Percentiles rank a stretch among this genome's conserved stretches.
Evolutionary conservation across 2,329 filamentous ascomycete genomes (phyloP).

Genomic region (Pezicula carpinea): DNA sequence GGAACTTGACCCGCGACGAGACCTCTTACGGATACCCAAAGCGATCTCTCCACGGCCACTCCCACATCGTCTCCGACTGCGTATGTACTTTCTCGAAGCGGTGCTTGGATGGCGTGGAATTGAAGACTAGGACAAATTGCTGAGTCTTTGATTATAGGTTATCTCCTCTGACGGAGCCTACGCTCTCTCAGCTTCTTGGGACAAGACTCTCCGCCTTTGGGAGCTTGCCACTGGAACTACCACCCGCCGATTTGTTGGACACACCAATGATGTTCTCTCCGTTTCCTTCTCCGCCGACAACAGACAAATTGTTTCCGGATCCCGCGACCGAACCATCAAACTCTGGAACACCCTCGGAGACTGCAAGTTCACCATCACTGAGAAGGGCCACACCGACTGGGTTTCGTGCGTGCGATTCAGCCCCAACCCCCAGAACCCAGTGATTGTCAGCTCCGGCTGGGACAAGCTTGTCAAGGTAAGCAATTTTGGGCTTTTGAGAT

Average conservation of each 20-base stretch:
- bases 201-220: constrained; percentile 99
- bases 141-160: constrained; percentile 57
- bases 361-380: constrained; percentile 99
- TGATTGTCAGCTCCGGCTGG: constrained; percentile 98
- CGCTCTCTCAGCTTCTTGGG: constrained; percentile 97
- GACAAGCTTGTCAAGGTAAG: constrained; percentile 99
- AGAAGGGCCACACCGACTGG: constrained; percentile 99
- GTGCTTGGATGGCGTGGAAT: constrained; percentile 17
- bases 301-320: constrained; percentile 98
- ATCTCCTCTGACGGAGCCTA: constrained; percentile 99
- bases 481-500: constrained; percentile 26
- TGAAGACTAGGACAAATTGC: constrained; percentile 18
- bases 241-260: constrained; percentile 96
- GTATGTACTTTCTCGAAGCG: constrained; percentile 55
- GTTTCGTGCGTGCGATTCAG: constrained; percentile 99
- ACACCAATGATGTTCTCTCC: constrained; percentile 99
- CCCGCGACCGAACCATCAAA: constrained; percentile 98
- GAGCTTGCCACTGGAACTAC: constrained; percentile 96
- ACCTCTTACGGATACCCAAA: constrained; percentile 98
- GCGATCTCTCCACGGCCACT: constrained; percentile 97
- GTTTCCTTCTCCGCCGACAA: constrained; percentile 99
- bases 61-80: constrained; percentile 99
- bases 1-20: constrained; percentile 99
- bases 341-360: constrained; percentile 99
- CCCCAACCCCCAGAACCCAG: constrained; percentile 99